Evolutionary conservation across 225 moss, liverwort and hornwort genomes (phyloP).

Genomic region (Straminergon stramineum): DNA sequence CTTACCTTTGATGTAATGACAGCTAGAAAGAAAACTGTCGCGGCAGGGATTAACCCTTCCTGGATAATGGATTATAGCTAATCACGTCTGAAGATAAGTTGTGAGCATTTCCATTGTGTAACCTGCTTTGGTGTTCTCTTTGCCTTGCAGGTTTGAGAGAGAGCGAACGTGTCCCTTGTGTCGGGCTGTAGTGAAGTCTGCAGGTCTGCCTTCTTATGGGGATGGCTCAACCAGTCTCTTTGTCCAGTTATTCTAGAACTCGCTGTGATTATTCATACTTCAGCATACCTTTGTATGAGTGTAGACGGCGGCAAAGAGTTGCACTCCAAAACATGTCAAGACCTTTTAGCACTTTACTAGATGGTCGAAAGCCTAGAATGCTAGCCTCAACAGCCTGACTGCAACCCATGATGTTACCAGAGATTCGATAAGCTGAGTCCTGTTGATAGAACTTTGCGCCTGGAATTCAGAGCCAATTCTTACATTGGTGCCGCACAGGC

Average conservation of each 20-base stretch:
- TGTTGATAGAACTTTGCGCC: background rate
- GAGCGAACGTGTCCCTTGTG: conserved; percentile 88
- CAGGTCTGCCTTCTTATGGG: conserved; percentile 75
- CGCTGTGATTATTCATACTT: background rate
- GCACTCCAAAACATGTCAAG: background rate
- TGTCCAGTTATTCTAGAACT: conserved; percentile 68
- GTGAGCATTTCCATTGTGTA: background rate
- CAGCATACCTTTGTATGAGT: background rate
- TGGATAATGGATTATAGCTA: background rate
- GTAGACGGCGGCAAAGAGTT: background rate
- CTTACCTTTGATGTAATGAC: background rate
- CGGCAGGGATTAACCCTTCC: background rate
- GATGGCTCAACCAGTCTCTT: conserved; percentile 90
- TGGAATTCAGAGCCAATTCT: background rate
- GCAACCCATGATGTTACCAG: background rate
- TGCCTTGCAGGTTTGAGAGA: conserved; percentile 69
- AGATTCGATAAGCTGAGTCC: background rate
- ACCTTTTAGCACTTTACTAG: background rate
- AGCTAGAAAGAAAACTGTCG: background rate
- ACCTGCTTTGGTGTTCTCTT: background rate
- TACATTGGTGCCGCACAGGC: background rate
- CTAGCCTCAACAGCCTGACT: background rate
- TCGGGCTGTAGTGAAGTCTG: conserved; percentile 80
- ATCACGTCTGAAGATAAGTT: background rate
- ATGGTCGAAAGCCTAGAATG: conserved; percentile 9